phyloP scores from a whole-genome alignment of 257 asterid species.

The Solanum microdontum region DNA sequence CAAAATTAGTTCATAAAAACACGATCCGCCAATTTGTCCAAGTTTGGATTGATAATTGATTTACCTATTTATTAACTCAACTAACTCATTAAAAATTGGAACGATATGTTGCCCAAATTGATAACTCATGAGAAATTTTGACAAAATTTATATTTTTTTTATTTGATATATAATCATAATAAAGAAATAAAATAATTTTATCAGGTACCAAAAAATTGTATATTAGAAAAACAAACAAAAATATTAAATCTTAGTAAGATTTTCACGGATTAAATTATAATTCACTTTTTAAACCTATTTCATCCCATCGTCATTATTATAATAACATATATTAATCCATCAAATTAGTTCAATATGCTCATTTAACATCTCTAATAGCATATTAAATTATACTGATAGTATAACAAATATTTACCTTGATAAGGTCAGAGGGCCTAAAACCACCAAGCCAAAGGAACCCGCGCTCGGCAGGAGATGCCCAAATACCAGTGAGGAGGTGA shows the following conservation, averaged over 20 bases:
- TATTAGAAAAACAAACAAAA: background rate
- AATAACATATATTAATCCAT: too few relatives aligned
- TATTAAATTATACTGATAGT: background rate
- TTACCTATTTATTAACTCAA: background rate
- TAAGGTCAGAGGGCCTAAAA: constrained; percentile 79
- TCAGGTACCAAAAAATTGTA: rapidly evolving
- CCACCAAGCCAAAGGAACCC: constrained; percentile 98
- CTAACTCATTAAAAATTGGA: background rate
- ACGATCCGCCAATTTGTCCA: background rate
- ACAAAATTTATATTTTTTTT: background rate
- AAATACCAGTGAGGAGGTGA: constrained; percentile 80
- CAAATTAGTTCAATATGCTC: background rate
- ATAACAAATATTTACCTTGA: constrained; percentile 30
- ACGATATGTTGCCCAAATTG: background rate
- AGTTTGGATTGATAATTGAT: background rate
- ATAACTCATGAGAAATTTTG: background rate
- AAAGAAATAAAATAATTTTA: background rate
- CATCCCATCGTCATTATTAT: background rate
- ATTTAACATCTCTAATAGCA: background rate
- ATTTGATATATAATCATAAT: background rate
- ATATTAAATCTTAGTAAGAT: background rate
- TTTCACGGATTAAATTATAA: background rate
- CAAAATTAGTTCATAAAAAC: background rate
- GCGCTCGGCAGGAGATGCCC: constrained; percentile 81
- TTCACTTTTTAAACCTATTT: background rate